Percentiles rank a stretch among this genome's conserved stretches.
These are phyloP conservation scores for Fusarium buxicola DNA, from an alignment of 2,329 filamentous ascomycete genomes.

Conservation along the genomic window DNA sequence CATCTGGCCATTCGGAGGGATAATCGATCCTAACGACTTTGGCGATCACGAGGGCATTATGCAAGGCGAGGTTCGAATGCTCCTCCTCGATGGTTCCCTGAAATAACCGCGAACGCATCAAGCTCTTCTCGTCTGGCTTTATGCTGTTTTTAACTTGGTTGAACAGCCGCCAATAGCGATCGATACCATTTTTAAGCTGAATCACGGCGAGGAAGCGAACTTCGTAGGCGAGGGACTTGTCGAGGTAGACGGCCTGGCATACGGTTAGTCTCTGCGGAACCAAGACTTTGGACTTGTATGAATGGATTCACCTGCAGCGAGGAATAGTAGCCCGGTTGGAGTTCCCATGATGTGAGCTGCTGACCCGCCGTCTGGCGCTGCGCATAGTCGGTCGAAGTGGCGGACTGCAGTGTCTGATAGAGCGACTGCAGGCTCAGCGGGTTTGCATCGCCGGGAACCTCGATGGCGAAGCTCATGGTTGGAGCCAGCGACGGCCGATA, in stretches of 20 bases:
- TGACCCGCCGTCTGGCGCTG: constrained; percentile 75
- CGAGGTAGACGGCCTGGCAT: constrained; percentile 79
- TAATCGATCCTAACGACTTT: constrained; percentile 93
- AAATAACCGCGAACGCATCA: constrained; percentile 80
- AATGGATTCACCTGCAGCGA: constrained; percentile 69
- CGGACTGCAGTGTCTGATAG: constrained; percentile 71
- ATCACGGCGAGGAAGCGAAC: constrained; percentile 92
- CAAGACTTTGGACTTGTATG: neutral
- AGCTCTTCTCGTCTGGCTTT: constrained; percentile 78
- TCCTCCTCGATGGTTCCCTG: constrained; percentile 82
- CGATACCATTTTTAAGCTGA: constrained; percentile 95
- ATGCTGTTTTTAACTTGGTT: constrained; percentile 69
- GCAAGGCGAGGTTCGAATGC: constrained; percentile 80
- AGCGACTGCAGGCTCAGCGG: constrained; percentile 74
- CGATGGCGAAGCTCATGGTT: constrained; percentile 77
- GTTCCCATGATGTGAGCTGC: constrained; percentile 80
- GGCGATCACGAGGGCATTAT: constrained; percentile 88
- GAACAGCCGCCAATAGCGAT: constrained; percentile 88
- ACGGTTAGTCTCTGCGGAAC: constrained; percentile 23
- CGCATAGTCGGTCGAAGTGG: constrained; percentile 70
- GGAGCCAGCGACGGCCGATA: constrained; percentile 34
- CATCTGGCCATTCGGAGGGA: constrained; percentile 83
- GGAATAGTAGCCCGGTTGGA: constrained; percentile 72
- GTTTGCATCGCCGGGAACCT: constrained; percentile 84
- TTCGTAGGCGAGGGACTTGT: constrained; percentile 79